Conservation (phyloP, 805 yeast species). For the Candida yuanshanica region DNA sequence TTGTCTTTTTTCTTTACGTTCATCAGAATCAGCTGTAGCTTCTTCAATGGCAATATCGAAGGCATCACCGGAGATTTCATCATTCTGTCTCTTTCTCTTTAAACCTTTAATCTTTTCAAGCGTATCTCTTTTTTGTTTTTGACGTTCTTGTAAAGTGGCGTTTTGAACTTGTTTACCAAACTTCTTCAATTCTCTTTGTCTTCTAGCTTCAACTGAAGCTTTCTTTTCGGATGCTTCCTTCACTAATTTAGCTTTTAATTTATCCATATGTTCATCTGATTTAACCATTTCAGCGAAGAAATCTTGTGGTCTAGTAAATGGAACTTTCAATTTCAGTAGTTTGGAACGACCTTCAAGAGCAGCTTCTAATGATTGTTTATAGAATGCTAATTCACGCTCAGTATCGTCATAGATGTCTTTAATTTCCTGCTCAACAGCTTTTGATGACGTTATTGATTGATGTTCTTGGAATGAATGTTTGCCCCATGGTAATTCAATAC, state of each 20-base stretch:
- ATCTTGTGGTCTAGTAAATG: conserved; percentile 90
- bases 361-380: conserved; percentile 88
- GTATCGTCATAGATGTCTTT: conserved; percentile 93
- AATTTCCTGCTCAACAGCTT: conserved; percentile 57
- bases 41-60: conserved; percentile 93
- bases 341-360: conserved; percentile 65
- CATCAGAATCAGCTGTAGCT: conserved; percentile 44
- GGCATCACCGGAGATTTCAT: conserved; percentile 66
- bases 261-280: conserved; percentile 97
- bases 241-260: conserved; percentile 72
- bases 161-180: conserved; percentile 96
- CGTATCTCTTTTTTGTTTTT: conserved; percentile 86
- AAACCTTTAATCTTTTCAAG: conserved; percentile 86
- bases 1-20: conserved; percentile 36
- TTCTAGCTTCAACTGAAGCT: conserved; percentile 89
- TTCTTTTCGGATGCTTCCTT: conserved; percentile 79
- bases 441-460: conserved; percentile 60
- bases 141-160: conserved; percentile 89
- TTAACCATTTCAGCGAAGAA: conserved; percentile 99
- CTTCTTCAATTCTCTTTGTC: conserved; percentile 91
- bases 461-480: conserved; percentile 79
- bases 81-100: conserved; percentile 78
- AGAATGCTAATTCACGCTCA: conserved; percentile 91
- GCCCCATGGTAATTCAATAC: conserved; percentile 54
- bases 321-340: conserved; percentile 64